A percentile compares a stretch with the other conserved stretches of the same genome.
These are phyloP conservation scores for Paecilomyces variotii DNA, from an alignment of 2,329 filamentous ascomycete genomes.

Conservation along the genomic window DNA sequence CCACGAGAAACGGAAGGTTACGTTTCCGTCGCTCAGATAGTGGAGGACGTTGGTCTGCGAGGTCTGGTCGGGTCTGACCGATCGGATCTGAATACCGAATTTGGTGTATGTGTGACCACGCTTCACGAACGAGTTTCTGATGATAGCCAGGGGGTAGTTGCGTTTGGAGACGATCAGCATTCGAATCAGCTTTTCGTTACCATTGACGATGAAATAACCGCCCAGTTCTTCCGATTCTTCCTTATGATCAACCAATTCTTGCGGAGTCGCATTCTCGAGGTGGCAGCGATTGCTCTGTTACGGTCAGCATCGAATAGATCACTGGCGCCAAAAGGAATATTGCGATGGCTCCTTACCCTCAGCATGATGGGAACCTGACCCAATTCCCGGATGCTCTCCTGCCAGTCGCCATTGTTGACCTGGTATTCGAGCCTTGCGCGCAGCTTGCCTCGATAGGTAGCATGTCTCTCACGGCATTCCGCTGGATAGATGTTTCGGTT, in stretches of 20 bases:
- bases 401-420: conserved; percentile 78
- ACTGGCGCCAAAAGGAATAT: not conserved
- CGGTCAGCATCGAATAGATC: not conserved
- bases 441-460: conserved; percentile 81
- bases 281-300: conserved; percentile 78
- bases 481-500: conserved; percentile 83
- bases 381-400: conserved; percentile 74
- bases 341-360: conserved; percentile 48
- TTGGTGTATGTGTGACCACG: conserved; percentile 82
- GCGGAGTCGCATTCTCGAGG: conserved; percentile 75
- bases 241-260: conserved; percentile 72
- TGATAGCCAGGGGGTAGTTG: conserved; percentile 93
- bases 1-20: conserved; percentile 97
- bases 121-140: conserved; percentile 80
- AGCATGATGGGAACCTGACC: conserved; percentile 91
- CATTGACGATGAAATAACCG: conserved; percentile 96
- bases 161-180: conserved; percentile 82
- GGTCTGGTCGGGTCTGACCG: conserved; percentile 91
- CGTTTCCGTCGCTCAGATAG: conserved; percentile 90
- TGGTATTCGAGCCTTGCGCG: conserved; percentile 75
- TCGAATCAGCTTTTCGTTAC: conserved; percentile 92
- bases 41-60: conserved; percentile 96
- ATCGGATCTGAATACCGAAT: conserved; percentile 84
- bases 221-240: conserved; percentile 95
- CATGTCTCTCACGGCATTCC: conserved; percentile 90